Base-by-base conservation (phyloP, 129 eudicot species). In the Artemisia argyi region DNA sequence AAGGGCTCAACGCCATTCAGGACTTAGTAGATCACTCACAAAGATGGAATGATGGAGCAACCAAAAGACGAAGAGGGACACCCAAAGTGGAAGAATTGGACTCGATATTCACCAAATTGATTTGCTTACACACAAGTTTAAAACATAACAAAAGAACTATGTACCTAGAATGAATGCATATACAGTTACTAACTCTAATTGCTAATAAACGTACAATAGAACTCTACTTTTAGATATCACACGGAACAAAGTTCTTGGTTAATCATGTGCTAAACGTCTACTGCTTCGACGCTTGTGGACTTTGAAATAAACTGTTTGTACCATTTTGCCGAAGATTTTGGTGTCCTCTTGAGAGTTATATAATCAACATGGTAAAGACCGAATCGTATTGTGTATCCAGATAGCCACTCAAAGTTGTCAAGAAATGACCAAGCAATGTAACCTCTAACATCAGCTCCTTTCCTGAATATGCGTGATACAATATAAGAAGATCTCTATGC, bases 381-480 rank as follows among this genome's bases (percentile, higher is more conserved):
- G 52, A 83, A 83, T 68, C 92, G 78, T 46, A 68, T 74, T 10
- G 89, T 83, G 71, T 81, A 85, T 61, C 96, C 96, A 2, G 68
- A 72, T 54, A 72, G 2, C 92, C 96, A 89, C 79, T 89, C 96
- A 39, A 86, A 89, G 73, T 86, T 89, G 76, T 85, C 91, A 7
- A 88, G 85, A 75, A 88, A 85, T 0, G 96, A 83, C 96, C 91
- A 85, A 15, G 79, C 82, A 61, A 86, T 74, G 79, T 89, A 89
- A 39, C 46, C 46, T 74, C 96, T 84, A 52, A 89, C 89, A 70
- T 89, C 84, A 16, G 96, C 96, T 74, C 89, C 96, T 69, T 89
- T 77, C 86, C 91, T 89, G 79, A 39, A 65, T 42, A 72, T 3
- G 49, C 65, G 11, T 26, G 28, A 30, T 30, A 61, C 66, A 61